phyloP scores from a whole-genome alignment of 495 filamentous ascomycete species.

The Hypoxylon trugodes region DNA sequence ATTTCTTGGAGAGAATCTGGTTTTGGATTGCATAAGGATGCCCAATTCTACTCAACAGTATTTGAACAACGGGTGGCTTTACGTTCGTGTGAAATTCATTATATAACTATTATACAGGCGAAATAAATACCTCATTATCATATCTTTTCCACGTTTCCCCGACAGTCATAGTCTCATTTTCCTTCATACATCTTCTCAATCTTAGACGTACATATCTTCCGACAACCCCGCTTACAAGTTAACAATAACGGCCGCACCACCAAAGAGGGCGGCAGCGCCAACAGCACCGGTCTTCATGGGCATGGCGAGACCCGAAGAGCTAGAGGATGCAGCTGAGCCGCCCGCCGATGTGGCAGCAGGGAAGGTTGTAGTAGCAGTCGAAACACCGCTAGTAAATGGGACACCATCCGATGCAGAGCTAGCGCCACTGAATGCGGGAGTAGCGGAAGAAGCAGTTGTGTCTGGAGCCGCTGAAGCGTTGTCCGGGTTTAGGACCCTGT shows the following conservation, averaged over 20 bases:
- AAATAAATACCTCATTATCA: conserved; percentile 1
- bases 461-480: conserved; percentile 58
- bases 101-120: conserved; percentile 4
- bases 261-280: conserved; percentile 49
- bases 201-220: not conserved
- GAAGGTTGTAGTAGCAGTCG: conserved; percentile 45
- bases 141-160: not conserved
- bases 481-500: conserved; percentile 68
- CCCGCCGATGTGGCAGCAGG: conserved; percentile 44
- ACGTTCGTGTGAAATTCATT: not conserved
- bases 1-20: conserved; percentile 62
- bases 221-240: conserved; percentile 12
- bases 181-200: not conserved
- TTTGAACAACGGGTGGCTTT: no score
- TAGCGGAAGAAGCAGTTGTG: conserved; percentile 53
- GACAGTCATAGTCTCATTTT: conserved; percentile 1
- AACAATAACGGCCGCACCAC: conserved; percentile 42
- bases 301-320: conserved; percentile 29
- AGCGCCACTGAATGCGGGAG: conserved; percentile 62
- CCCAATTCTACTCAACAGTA: no score
- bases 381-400: conserved; percentile 57
- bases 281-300: conserved; percentile 42
- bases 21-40: conserved; percentile 60
- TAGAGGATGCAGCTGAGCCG: conserved; percentile 7
- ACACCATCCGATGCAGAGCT: conserved; percentile 49